phyloP scores from a whole-genome alignment of 305 asterid species.

The Fraxinus nigra region DNA sequence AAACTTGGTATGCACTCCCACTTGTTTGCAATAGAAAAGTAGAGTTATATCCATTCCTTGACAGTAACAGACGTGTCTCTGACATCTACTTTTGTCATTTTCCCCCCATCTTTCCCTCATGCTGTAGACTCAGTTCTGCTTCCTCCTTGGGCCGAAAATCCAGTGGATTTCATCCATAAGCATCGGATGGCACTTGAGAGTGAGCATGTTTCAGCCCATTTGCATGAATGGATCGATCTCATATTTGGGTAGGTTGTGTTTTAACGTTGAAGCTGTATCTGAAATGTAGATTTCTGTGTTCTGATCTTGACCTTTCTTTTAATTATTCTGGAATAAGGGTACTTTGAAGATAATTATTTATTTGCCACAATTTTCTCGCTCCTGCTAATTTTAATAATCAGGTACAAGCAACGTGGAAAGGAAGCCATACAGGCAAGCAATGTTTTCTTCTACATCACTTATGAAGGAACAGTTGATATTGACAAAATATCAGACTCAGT shows the following conservation, averaged over 20 bases:
- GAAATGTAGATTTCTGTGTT: conserved; percentile 2
- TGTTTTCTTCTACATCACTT: conserved; percentile 93
- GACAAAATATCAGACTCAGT: conserved; percentile 93
- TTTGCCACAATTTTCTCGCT: not conserved
- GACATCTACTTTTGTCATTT: conserved; percentile 19
- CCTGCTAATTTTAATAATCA: conserved; percentile 36
- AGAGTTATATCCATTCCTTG: conserved; percentile 7
- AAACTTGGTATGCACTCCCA: conserved; percentile 72
- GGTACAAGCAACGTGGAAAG: conserved; percentile 98
- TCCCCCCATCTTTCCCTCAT: conserved; percentile 20
- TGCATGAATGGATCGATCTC: conserved; percentile 98
- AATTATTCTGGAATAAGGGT: not conserved
- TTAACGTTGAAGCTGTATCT: conserved; percentile 15
- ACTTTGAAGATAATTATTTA: conserved; percentile 4
- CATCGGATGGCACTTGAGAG: conserved; percentile 98
- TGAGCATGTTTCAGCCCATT: conserved; percentile 88
- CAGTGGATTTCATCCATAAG: conserved; percentile 92
- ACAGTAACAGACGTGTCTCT: not conserved
- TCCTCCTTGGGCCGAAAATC: conserved; percentile 95
- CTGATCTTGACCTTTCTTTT: not conserved
- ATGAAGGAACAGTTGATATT: conserved; percentile 97
- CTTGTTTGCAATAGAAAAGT: conserved; percentile 22
- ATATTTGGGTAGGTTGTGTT: conserved; percentile 75
- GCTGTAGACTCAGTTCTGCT: conserved; percentile 69
- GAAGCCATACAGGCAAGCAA: conserved; percentile 93